Conservation (phyloP, 2,329 filamentous ascomycete genomes). For the Scytalidium lignicola region DNA sequence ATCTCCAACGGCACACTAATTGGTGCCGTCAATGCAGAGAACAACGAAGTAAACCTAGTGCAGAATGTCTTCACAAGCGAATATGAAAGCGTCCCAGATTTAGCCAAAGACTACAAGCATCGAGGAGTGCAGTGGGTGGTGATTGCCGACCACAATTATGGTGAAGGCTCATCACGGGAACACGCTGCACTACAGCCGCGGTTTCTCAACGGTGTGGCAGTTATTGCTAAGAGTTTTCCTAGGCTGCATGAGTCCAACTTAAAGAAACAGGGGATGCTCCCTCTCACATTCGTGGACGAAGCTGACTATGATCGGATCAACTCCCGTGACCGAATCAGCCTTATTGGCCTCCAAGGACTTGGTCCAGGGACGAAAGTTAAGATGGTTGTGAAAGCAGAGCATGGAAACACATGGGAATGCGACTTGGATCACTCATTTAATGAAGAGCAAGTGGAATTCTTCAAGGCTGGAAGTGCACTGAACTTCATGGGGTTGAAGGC, state of each 20-base stretch:
- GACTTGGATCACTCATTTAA: conserved; percentile 7
- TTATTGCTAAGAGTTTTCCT: conserved; percentile 24
- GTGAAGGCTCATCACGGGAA: conserved; percentile 23
- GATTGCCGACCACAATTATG: conserved; percentile 29
- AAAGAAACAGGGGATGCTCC: conserved; percentile 27
- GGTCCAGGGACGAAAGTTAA: conserved; percentile 1
- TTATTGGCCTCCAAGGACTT: background rate
- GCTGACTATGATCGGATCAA: conserved; percentile 13
- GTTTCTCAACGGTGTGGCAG: conserved; percentile 18
- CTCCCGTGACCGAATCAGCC: conserved; percentile 6
- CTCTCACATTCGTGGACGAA: conserved; percentile 20
- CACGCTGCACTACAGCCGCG: conserved; percentile 26
- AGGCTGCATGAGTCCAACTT: conserved; percentile 27
- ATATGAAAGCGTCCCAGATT: conserved; percentile 21
- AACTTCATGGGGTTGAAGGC: conserved; percentile 2
- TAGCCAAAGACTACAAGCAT: conserved; percentile 21
- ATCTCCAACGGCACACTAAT: conserved; percentile 33
- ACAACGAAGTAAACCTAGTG: conserved; percentile 96
- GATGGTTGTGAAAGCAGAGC: conserved; percentile 3
- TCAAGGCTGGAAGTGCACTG: conserved; percentile 8
- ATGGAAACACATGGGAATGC: conserved; percentile 5
- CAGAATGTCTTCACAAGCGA: conserved; percentile 70
- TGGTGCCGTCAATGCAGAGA: conserved; percentile 49
- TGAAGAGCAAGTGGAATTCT: conserved; percentile 8
- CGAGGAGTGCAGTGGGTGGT: conserved; percentile 26